phyloP scores from a whole-genome alignment of 768 basidiomycete genomes.

The Tricholoma flavovirens region DNA sequence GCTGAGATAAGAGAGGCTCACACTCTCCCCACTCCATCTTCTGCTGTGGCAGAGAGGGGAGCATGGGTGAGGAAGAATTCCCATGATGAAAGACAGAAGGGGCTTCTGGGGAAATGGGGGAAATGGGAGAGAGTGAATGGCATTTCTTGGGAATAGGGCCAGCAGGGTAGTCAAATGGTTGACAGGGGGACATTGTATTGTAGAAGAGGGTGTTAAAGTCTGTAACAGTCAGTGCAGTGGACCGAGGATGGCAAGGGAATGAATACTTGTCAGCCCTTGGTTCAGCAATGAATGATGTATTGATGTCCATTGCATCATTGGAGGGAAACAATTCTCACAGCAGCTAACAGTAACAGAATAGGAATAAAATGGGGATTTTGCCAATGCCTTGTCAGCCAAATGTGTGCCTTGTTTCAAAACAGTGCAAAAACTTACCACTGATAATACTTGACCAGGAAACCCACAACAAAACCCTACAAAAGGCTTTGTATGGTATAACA shows the following conservation, averaged over 20 bases:
- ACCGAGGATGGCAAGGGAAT: constrained; percentile 35
- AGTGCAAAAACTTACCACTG: constrained; percentile 22
- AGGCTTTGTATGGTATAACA: too few relatives aligned
- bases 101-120: too few relatives aligned
- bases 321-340: constrained; percentile 36
- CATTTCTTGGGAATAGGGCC: constrained; percentile 34
- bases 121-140: too few relatives aligned
- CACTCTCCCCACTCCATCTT: constrained; percentile 44
- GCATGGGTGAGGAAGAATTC: constrained; percentile 42
- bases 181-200: constrained; percentile 45
- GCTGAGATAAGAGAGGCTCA: too few relatives aligned
- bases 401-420: neutral
- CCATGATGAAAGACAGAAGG: constrained; percentile 33
- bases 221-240: constrained; percentile 47
- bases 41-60: constrained; percentile 45
- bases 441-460: too few relatives aligned
- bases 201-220: constrained; percentile 60
- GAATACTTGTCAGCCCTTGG: too few relatives aligned
- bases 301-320: constrained; percentile 78
- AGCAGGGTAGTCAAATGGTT: constrained; percentile 38
- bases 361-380: neutral
- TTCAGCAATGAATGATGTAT: constrained; percentile 46
- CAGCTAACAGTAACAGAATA: too few relatives aligned
- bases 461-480: too few relatives aligned
- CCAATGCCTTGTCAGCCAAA: neutral